Evolutionary conservation across 2,329 filamentous ascomycete species (phyloP).

Genomic region (Plectosphaerella sp.): DNA sequence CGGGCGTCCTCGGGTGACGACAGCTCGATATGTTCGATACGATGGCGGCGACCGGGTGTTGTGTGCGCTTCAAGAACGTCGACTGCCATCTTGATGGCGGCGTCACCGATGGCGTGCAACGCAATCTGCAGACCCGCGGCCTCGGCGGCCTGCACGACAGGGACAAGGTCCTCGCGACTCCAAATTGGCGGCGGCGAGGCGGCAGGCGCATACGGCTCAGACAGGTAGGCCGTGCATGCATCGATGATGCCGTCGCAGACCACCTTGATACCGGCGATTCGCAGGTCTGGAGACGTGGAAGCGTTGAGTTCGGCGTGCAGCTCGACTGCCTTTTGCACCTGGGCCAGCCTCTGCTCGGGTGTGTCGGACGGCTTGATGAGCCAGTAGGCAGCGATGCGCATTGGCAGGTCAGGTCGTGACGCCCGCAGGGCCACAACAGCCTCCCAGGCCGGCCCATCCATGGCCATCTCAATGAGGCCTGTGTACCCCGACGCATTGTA

Average conservation of each 20-base stretch:
- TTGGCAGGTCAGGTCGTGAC: conserved; percentile 16
- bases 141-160: conserved; percentile 50
- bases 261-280: conserved; percentile 58
- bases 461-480: conserved; percentile 42
- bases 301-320: conserved; percentile 25
- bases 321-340: conserved; percentile 33
- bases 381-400: conserved; percentile 40
- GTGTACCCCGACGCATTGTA: conserved; percentile 37
- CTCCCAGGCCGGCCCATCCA: conserved; percentile 40
- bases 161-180: conserved; percentile 44
- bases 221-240: conserved; percentile 58
- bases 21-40: conserved; percentile 63
- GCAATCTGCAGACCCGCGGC: conserved; percentile 54
- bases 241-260: conserved; percentile 64
- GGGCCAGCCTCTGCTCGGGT: conserved; percentile 23
- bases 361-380: conserved; percentile 30
- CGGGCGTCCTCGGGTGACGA: conserved; percentile 48
- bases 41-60: conserved; percentile 45
- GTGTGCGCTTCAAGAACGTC: conserved; percentile 44
- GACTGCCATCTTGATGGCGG: conserved; percentile 52
- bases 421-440: conserved; percentile 21
- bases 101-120: conserved; percentile 62
- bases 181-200: conserved; percentile 48
- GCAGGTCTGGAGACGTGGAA: conserved; percentile 26
- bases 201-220: conserved; percentile 52